A percentile compares a stretch with the other conserved stretches of the same genome.
Conservation (phyloP, 2,329 filamentous ascomycete species). For the Fusarium odoratissimum region DNA sequence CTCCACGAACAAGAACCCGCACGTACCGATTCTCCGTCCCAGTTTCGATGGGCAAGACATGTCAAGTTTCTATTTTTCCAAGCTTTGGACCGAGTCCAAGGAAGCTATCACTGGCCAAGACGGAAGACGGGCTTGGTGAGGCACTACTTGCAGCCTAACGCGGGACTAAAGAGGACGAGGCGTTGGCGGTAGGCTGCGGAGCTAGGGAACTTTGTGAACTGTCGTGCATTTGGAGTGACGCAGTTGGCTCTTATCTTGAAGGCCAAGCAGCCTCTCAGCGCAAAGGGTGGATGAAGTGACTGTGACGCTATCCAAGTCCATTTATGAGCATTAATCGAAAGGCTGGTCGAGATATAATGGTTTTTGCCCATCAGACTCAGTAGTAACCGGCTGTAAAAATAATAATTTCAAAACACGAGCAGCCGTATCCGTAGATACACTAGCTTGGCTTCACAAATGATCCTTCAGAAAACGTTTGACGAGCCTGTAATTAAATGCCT, state of each 20-base stretch:
- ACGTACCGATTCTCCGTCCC: conserved; percentile 20
- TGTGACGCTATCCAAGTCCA: not conserved
- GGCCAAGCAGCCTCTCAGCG: not conserved
- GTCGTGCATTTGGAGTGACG: conserved; percentile 24
- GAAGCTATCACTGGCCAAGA: conserved; percentile 21
- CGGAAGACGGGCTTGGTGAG: conserved; percentile 7
- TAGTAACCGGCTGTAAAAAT: not conserved
- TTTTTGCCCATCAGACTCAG: not conserved
- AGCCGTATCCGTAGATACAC: not conserved
- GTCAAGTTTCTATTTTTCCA: conserved; percentile 12
- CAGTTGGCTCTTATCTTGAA: conserved; percentile 6
- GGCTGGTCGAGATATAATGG: not conserved
- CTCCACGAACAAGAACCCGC: conserved; percentile 5
- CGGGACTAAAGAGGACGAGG: conserved; percentile 33
- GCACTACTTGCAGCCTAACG: conserved; percentile 16
- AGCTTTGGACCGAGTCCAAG: conserved; percentile 13
- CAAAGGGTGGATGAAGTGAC: not conserved
- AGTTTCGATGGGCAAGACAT: conserved; percentile 24
- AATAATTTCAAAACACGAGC: not conserved
- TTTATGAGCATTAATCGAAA: not conserved
- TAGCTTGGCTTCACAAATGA: conserved; percentile 1
- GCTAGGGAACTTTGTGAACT: conserved; percentile 22
- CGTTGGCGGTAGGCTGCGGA: conserved; percentile 19
- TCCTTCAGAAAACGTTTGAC: conserved; percentile 12
- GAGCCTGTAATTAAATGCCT: conserved; percentile 28